These are phyloP conservation scores for Zoysia matrella DNA, from an alignment of 202 grass and related monocot species.

Conservation along the genomic window DNA sequence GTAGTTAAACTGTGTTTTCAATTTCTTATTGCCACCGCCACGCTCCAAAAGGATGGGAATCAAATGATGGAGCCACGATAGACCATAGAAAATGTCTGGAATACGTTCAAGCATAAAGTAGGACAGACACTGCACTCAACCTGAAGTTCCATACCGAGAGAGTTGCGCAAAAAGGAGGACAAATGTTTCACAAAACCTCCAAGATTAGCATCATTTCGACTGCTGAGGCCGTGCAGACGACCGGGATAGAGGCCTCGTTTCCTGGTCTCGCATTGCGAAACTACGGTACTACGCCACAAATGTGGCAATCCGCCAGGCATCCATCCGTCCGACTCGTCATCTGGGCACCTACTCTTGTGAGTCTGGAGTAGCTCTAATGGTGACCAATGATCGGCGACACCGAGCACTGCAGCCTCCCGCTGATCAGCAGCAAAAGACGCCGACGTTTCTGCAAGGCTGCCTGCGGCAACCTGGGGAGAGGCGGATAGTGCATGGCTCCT, in stretches of 20 bases:
- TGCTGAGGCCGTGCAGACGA: background rate
- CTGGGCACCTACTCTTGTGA: no score
- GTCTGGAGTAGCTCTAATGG: background rate
- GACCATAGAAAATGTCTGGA: conserved; percentile 20
- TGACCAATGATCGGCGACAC: background rate
- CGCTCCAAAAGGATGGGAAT: conserved; percentile 58
- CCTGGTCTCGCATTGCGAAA: conserved; percentile 33
- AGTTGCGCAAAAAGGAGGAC: background rate
- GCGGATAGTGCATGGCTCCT: background rate
- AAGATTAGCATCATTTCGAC: background rate
- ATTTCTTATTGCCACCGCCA: conserved; percentile 3
- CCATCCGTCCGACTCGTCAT: background rate
- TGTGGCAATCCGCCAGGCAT: background rate
- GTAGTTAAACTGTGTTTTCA: background rate
- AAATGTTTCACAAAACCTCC: background rate
- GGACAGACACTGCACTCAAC: no score
- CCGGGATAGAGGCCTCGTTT: conserved; percentile 40
- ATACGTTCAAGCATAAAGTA: background rate
- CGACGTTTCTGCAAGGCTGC: background rate
- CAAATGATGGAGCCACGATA: conserved; percentile 40
- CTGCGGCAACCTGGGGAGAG: background rate
- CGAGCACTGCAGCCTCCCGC: background rate
- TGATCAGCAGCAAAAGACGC: background rate
- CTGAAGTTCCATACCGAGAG: no score
- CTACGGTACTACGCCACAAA: background rate